These are phyloP conservation scores for Aureobasidium namibiae DNA, from an alignment of 2,329 filamentous ascomycete genomes.

Conservation along the genomic window DNA sequence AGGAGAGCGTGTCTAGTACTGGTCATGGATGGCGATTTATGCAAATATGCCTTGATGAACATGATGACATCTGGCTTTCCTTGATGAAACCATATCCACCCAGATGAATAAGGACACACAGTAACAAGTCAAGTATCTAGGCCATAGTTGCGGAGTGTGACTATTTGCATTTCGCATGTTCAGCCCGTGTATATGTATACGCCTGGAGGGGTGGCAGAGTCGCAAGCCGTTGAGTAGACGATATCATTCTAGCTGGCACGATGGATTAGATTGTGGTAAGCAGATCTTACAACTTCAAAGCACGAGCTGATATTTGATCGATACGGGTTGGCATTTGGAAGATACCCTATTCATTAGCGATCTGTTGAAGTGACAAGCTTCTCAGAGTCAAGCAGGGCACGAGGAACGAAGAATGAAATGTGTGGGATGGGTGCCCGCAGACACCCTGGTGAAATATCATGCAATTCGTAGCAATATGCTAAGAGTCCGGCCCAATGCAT, in stretches of 20 bases:
- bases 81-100: not conserved
- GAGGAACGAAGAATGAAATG: not conserved
- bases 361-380: not conserved
- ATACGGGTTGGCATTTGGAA: not conserved
- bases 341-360: not conserved
- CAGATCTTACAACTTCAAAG: not conserved
- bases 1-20: not conserved
- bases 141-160: not conserved
- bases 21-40: not conserved
- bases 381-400: not conserved
- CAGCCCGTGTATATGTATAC: not conserved
- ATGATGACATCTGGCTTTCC: not conserved
- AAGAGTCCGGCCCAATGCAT: conserved; percentile 11
- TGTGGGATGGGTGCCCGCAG: not conserved
- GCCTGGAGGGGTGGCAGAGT: not conserved
- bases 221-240: not conserved
- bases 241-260: not conserved
- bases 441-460: conserved; percentile 9
- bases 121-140: not conserved
- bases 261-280: not conserved
- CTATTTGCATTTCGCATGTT: not conserved
- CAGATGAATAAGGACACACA: not conserved
- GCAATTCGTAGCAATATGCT: conserved; percentile 12
- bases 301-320: not conserved
- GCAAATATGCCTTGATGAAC: not conserved